Percentiles rank a stretch among this genome's conserved stretches.
Evolutionary conservation across 1,139 yeast species (phyloP).

Genomic region (Debaryomyces psychrophilus): DNA sequence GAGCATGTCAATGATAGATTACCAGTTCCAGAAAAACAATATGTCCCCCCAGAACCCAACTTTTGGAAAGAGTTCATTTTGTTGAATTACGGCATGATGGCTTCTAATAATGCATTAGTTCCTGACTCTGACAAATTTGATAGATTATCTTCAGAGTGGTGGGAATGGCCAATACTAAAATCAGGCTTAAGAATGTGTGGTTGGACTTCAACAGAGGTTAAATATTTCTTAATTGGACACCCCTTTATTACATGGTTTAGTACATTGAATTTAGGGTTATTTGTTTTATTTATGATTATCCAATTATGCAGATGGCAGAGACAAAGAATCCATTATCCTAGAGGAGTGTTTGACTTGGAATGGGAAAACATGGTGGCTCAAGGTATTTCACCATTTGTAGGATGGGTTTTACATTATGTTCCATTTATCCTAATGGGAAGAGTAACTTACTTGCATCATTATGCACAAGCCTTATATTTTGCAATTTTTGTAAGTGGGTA

Average conservation of each 20-base stretch:
- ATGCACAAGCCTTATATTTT: slow-evolving; percentile 40
- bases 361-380: slow-evolving; percentile 31
- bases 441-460: slow-evolving; percentile 40
- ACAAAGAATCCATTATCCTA: slow-evolving; percentile 23
- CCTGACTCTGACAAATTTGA: slow-evolving; percentile 75
- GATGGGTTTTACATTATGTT: slow-evolving; percentile 36
- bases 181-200: slow-evolving; percentile 71
- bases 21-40: slow-evolving; percentile 39
- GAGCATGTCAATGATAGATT: slow-evolving; percentile 57
- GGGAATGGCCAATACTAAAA: slow-evolving; percentile 78
- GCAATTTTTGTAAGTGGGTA: slow-evolving; percentile 39
- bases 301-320: slow-evolving; percentile 38
- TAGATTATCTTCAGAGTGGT: slow-evolving; percentile 66
- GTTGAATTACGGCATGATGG: slow-evolving; percentile 76
- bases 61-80: slow-evolving; percentile 74
- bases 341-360: slow-evolving; percentile 19
- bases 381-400: slow-evolving; percentile 36
- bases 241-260: slow-evolving; percentile 71
- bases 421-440: slow-evolving; percentile 41
- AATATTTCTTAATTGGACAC: slow-evolving; percentile 67
- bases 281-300: slow-evolving; percentile 24
- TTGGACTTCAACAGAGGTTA: slow-evolving; percentile 54
- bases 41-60: slow-evolving; percentile 64
- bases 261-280: slow-evolving; percentile 28
- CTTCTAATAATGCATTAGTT: slow-evolving; percentile 72